A percentile compares a stretch with the other conserved stretches of the same genome.
These are phyloP conservation scores for Candida khao-thaluensis DNA, from an alignment of 805 yeast genomes.

Conservation along the genomic window DNA sequence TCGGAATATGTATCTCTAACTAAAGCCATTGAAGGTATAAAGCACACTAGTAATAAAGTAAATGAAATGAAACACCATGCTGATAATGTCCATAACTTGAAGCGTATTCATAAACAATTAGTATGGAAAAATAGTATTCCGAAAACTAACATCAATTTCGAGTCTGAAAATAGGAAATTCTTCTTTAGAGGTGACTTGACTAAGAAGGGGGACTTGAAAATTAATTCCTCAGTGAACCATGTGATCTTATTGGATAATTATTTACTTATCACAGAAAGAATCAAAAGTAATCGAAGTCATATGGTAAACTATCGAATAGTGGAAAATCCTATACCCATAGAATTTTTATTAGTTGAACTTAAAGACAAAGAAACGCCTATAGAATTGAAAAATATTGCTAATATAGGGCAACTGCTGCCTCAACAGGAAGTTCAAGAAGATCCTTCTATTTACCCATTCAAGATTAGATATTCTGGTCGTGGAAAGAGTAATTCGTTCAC, in stretches of 20 bases:
- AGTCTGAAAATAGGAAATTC: conserved; percentile 55
- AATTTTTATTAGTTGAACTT: conserved; percentile 53
- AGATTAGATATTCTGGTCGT: conserved; percentile 53
- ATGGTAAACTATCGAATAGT: conserved; percentile 38
- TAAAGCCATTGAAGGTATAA: conserved; percentile 55
- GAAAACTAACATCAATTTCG: conserved; percentile 51
- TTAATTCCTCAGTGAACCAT: conserved; percentile 51
- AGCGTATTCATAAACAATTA: conserved; percentile 51
- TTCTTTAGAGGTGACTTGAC: conserved; percentile 56
- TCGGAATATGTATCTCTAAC: conserved; percentile 53
- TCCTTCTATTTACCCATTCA: conserved; percentile 43
- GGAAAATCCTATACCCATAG: conserved; percentile 63
- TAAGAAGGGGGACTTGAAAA: conserved; percentile 63
- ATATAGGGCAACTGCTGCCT: conserved; percentile 18
- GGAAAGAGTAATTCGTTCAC: conserved; percentile 56
- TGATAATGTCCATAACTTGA: conserved; percentile 55
- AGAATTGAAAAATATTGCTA: conserved; percentile 19
- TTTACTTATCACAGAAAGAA: conserved; percentile 60
- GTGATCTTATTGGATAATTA: conserved; percentile 70
- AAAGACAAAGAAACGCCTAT: conserved; percentile 30
- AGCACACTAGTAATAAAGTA: conserved; percentile 54
- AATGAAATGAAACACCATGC: conserved; percentile 63
- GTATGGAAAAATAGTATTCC: conserved; percentile 48
- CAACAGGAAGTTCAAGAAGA: conserved; percentile 25
- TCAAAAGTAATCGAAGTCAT: conserved; percentile 35